Percentiles rank a stretch among this genome's conserved stretches.
These are phyloP conservation scores for Arctium minus DNA, from an alignment of 129 eudicot genomes.

Conservation along the genomic window DNA sequence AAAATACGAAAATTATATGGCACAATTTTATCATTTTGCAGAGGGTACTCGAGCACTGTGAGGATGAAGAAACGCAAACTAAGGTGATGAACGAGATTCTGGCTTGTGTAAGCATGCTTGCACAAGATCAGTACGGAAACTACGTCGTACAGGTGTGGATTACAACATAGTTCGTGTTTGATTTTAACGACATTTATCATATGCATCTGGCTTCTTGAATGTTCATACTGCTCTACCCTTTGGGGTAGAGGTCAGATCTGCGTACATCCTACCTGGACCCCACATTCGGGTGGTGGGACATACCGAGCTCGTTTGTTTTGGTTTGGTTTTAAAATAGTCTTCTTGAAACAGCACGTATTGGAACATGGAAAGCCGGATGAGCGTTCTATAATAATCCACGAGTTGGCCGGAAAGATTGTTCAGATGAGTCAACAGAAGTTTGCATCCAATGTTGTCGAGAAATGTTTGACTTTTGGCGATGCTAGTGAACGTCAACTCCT, in stretches of 20 bases:
- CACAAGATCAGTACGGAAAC: constrained; percentile 78
- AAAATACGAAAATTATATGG: not conserved
- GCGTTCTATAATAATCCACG: constrained; percentile 71
- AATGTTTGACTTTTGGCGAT: constrained; percentile 80
- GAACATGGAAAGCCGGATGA: constrained; percentile 89
- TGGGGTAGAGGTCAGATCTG: too few relatives aligned
- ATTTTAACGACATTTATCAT: not conserved
- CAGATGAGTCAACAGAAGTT: constrained; percentile 93
- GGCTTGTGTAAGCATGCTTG: constrained; percentile 75
- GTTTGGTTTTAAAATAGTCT: not conserved
- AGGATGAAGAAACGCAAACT: constrained; percentile 53
- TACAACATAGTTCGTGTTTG: not conserved
- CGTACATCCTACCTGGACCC: not conserved
- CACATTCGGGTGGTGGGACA: not conserved
- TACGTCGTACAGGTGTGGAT: constrained; percentile 67
- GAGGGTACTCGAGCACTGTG: constrained; percentile 77
- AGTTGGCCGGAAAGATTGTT: constrained; percentile 81
- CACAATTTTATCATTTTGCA: constrained; percentile 6
- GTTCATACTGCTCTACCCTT: not conserved
- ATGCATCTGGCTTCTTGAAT: not conserved
- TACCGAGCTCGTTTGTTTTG: not conserved
- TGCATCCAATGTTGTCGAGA: constrained; percentile 89
- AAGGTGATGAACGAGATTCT: constrained; percentile 79
- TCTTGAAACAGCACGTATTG: constrained; percentile 65
- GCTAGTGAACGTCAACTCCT: constrained; percentile 60